phyloP scores from a whole-genome alignment of 768 basidiomycete species.

The Suillus alpinus region DNA sequence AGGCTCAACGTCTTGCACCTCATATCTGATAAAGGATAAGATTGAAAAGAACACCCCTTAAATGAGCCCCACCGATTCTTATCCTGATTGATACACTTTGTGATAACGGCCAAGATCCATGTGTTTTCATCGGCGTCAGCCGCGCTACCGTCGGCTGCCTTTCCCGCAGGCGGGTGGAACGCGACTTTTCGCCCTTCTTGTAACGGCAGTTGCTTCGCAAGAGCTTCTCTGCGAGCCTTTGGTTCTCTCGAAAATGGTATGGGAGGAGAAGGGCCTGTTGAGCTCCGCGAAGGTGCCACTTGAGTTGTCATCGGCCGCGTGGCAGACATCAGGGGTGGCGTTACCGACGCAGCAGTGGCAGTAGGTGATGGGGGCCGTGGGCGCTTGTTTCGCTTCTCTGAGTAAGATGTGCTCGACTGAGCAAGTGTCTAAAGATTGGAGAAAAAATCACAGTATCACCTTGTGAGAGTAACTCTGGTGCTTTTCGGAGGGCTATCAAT shows the following conservation, averaged over 20 bases:
- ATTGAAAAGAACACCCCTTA: background rate
- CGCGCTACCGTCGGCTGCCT: constrained; percentile 47
- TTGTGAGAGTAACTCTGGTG: constrained; percentile 56
- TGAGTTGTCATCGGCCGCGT: constrained; percentile 15
- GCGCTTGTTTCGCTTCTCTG: constrained; percentile 78
- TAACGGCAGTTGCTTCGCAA: constrained; percentile 62
- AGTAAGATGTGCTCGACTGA: constrained; percentile 5
- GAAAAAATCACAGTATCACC: constrained; percentile 37
- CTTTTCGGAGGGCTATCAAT: constrained; percentile 70
- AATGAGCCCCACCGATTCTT: constrained; percentile 54
- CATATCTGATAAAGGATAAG: constrained; percentile 50
- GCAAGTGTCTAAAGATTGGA: background rate
- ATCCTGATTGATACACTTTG: constrained; percentile 65
- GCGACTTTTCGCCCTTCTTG: constrained; percentile 77
- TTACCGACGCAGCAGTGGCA: constrained; percentile 45
- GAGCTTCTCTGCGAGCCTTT: constrained; percentile 61
- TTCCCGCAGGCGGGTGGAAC: constrained; percentile 67
- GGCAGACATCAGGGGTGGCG: constrained; percentile 22
- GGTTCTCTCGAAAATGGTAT: constrained; percentile 61
- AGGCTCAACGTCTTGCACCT: constrained; percentile 83
- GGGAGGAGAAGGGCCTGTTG: constrained; percentile 52
- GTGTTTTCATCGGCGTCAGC: constrained; percentile 47
- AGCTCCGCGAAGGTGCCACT: constrained; percentile 40
- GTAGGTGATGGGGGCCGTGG: constrained; percentile 69
- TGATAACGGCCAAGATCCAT: constrained; percentile 82